phyloP scores from a whole-genome alignment of 352 stramenopile species.

The Phytophthora nicotianae region DNA sequence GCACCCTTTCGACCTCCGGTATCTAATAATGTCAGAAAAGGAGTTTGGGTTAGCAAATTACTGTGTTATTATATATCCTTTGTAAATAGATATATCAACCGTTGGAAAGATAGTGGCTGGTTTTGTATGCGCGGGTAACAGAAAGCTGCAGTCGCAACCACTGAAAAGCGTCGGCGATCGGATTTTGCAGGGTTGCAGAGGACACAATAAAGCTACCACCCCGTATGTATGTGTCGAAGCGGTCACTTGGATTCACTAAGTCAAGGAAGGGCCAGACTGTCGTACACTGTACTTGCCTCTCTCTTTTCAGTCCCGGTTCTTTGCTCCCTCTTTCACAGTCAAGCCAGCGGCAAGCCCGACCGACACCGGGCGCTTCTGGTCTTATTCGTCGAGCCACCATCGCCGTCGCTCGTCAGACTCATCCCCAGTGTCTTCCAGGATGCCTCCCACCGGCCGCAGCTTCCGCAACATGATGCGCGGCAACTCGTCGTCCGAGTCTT shows the following conservation, averaged over 20 bases:
- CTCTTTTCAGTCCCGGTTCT: slow-evolving; percentile 10
- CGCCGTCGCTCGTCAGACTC: slow-evolving; percentile 1
- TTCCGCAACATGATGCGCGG: slow-evolving; percentile 72
- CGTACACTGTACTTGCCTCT: slow-evolving; percentile 8
- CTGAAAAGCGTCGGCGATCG: slow-evolving; percentile 7
- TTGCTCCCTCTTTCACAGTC: slow-evolving; percentile 33
- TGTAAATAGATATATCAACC: slow-evolving; percentile 1
- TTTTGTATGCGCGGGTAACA: neutral
- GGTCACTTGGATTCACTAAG: slow-evolving; percentile 8
- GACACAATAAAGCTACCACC: slow-evolving; percentile 22
- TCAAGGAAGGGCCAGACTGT: slow-evolving; percentile 5
- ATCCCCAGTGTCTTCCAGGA: slow-evolving; percentile 17
- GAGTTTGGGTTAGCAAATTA: neutral
- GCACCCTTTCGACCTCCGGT: slow-evolving; percentile 12
- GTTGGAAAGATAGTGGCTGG: slow-evolving; percentile 5
- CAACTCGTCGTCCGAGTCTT: slow-evolving; percentile 62
- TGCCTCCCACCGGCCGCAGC: slow-evolving; percentile 59
- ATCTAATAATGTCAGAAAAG: slow-evolving; percentile 9
- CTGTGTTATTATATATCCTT: slow-evolving; percentile 4
- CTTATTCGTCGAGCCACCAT: slow-evolving; percentile 23
- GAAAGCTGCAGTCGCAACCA: slow-evolving; percentile 4
- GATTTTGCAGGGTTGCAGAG: neutral
- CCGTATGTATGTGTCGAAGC: neutral
- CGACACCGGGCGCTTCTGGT: slow-evolving; percentile 16
- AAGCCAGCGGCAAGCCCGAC: slow-evolving; percentile 24